Conservation (phyloP, 2,329 filamentous ascomycete species). For the Rasamsonia emersonii region DNA sequence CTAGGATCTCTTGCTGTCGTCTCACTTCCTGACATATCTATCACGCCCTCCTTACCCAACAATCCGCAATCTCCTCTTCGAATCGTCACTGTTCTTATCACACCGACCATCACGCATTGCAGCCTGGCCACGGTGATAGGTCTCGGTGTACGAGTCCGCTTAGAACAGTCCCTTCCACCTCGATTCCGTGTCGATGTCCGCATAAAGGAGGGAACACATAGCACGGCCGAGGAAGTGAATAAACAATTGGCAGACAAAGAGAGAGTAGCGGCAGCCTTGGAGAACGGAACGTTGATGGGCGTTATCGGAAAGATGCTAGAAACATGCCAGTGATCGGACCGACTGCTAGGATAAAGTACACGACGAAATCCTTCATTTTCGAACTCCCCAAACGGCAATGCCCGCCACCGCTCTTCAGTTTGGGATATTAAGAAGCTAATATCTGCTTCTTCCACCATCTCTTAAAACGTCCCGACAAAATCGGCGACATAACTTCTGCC, state of each 20-base stretch:
- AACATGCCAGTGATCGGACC: conserved; percentile 55
- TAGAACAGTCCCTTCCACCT: conserved; percentile 84
- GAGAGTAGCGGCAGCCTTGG: conserved; percentile 83
- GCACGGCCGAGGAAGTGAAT: conserved; percentile 88
- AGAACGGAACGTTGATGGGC: conserved; percentile 82
- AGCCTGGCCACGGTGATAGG: conserved; percentile 94
- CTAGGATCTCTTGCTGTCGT: conserved; percentile 90
- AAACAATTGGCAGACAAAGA: conserved; percentile 97
- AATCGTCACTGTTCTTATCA: conserved; percentile 79
- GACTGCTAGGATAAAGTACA: neutral
- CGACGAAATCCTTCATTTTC: too few species aligned
- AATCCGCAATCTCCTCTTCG: conserved; percentile 52
- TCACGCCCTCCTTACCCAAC: conserved; percentile 57
- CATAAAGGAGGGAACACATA: conserved; percentile 95
- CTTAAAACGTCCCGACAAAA: too few species aligned
- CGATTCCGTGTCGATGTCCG: conserved; percentile 86
- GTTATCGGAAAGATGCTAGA: conserved; percentile 91
- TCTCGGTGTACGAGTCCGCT: conserved; percentile 78
- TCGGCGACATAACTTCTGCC: too few species aligned
- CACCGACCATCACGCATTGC: conserved; percentile 94
- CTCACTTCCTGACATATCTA: conserved; percentile 86
- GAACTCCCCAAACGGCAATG: too few species aligned
- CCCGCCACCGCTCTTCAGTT: too few species aligned
- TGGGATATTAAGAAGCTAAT: too few species aligned
- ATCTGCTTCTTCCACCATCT: too few species aligned